Evolutionary conservation across 306 rosid species (phyloP).

Genomic region (Mimosa bimucronata): DNA sequence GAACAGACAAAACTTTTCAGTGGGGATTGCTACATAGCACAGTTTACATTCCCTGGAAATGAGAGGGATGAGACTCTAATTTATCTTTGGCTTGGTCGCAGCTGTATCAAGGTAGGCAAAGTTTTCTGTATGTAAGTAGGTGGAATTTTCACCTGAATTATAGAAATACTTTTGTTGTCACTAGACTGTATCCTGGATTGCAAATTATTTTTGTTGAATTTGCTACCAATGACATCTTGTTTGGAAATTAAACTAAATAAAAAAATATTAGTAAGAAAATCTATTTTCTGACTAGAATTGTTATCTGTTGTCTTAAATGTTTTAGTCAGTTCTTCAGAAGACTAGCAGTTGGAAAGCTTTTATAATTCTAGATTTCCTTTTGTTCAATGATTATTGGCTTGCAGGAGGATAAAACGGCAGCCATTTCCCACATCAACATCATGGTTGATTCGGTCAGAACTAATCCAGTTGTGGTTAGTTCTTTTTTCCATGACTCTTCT

Average conservation of each 20-base stretch:
- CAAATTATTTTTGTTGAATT: slow-evolving; percentile 18
- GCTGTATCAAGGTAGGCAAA: slow-evolving; percentile 59
- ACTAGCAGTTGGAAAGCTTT: slow-evolving; percentile 28
- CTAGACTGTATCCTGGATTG: not conserved
- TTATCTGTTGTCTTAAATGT: slow-evolving; percentile 9
- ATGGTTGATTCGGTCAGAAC: slow-evolving; percentile 59
- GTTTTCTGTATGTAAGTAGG: slow-evolving; percentile 6
- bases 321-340: slow-evolving; percentile 16
- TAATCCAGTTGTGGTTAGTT: slow-evolving; percentile 75
- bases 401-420: slow-evolving; percentile 79
- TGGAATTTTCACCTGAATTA: slow-evolving; percentile 26
- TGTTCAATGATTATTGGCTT: slow-evolving; percentile 32
- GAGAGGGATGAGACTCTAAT: slow-evolving; percentile 77
- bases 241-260: slow-evolving; percentile 16
- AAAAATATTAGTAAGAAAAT: slow-evolving; percentile 1
- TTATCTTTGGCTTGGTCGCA: slow-evolving; percentile 83
- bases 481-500: slow-evolving; percentile 30
- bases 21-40: slow-evolving; percentile 88
- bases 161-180: slow-evolving; percentile 3
- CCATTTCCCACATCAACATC: slow-evolving; percentile 58
- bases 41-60: slow-evolving; percentile 69
- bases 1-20: slow-evolving; percentile 71
- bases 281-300: slow-evolving; percentile 11
- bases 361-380: slow-evolving; percentile 9
- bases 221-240: slow-evolving; percentile 2